Evolutionary conservation across 768 basidiomycete species (phyloP).

Genomic region (Pleurotus sapidus): DNA sequence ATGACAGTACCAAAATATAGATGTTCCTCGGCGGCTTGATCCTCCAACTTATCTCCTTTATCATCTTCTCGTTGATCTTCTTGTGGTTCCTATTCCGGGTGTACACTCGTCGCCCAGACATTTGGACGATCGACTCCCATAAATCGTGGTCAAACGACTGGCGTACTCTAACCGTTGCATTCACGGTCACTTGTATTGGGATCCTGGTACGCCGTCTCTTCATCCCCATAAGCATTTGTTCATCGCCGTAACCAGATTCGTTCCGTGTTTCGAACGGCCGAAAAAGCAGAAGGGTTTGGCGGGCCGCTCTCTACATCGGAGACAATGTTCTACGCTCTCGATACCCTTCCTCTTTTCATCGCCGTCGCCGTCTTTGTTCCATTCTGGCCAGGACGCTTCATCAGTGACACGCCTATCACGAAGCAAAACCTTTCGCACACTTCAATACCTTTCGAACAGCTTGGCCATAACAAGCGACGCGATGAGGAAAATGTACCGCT

Average conservation of each 20-base stretch:
- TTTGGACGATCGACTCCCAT: slow-evolving; percentile 27
- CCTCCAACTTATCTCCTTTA: slow-evolving; percentile 42
- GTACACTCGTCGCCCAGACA: slow-evolving; percentile 25
- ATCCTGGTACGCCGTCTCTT: slow-evolving; percentile 42
- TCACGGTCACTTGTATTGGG: slow-evolving; percentile 44
- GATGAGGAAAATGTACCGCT: too few relatives aligned
- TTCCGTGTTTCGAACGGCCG: slow-evolving; percentile 44
- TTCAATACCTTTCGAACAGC: too few relatives aligned
- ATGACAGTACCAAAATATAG: slow-evolving; percentile 13
- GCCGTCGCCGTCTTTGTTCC: slow-evolving; percentile 41
- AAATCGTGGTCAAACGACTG: slow-evolving; percentile 44
- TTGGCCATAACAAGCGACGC: too few relatives aligned
- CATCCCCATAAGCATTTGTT: neutral
- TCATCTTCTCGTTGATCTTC: slow-evolving; percentile 34
- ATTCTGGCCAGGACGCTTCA: slow-evolving; percentile 55
- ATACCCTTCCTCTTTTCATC: slow-evolving; percentile 53
- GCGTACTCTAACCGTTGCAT: slow-evolving; percentile 39
- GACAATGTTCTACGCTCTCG: slow-evolving; percentile 53
- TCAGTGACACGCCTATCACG: slow-evolving; percentile 11
- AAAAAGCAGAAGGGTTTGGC: slow-evolving; percentile 47
- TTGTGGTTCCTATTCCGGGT: slow-evolving; percentile 38
- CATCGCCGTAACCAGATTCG: slow-evolving; percentile 35
- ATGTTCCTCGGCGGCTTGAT: slow-evolving; percentile 45
- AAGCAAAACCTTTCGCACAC: too few relatives aligned
- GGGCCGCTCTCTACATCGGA: slow-evolving; percentile 48